Evolutionary conservation across 2,329 filamentous ascomycete species (phyloP).

Genomic region (Stemphylium vesicarium): DNA sequence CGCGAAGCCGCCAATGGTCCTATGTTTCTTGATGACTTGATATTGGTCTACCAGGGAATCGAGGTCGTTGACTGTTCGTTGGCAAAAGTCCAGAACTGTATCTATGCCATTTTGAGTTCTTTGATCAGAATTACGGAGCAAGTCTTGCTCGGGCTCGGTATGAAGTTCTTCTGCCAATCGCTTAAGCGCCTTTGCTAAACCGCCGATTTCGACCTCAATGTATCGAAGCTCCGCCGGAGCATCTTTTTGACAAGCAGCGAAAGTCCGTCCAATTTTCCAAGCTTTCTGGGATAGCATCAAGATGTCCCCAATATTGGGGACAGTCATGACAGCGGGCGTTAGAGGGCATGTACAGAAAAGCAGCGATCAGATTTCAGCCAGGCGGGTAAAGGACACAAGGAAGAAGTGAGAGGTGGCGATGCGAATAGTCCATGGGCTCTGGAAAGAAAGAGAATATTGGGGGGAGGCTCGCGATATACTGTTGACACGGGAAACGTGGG

Average conservation of each 20-base stretch:
- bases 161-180: slow-evolving; percentile 55
- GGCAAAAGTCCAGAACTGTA: slow-evolving; percentile 49
- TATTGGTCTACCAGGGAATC: slow-evolving; percentile 55
- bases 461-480: slow-evolving; percentile 32
- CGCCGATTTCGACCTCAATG: slow-evolving; percentile 51
- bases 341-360: slow-evolving; percentile 15
- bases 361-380: background rate
- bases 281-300: slow-evolving; percentile 55
- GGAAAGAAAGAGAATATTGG: slow-evolving; percentile 11
- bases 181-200: slow-evolving; percentile 53
- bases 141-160: slow-evolving; percentile 40
- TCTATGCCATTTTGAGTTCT: slow-evolving; percentile 47
- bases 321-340: slow-evolving; percentile 31
- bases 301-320: slow-evolving; percentile 52
- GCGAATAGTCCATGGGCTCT: background rate
- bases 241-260: slow-evolving; percentile 49
- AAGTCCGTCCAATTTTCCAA: slow-evolving; percentile 55
- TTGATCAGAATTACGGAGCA: slow-evolving; percentile 46
- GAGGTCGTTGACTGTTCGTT: slow-evolving; percentile 51
- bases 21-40: slow-evolving; percentile 52
- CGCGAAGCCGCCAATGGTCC: slow-evolving; percentile 49
- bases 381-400: background rate
- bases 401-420: background rate
- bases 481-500: slow-evolving; percentile 27
- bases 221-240: slow-evolving; percentile 52